Conservation (phyloP, 768 basidiomycete species). For the Boletus patriciae region DNA sequence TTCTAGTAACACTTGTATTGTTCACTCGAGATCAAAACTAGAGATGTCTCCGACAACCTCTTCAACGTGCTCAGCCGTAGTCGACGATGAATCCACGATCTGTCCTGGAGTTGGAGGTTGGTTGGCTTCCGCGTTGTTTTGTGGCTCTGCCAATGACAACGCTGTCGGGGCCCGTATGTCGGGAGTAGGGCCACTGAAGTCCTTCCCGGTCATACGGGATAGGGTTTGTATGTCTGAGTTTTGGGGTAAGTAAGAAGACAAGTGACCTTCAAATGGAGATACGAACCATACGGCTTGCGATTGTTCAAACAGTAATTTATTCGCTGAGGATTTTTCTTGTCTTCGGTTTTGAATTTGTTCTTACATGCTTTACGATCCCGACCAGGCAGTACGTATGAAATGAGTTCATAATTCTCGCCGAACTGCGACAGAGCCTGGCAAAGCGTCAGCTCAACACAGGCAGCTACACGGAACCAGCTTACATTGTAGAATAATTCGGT, state of each 20-base stretch:
- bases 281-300: conserved; percentile 72
- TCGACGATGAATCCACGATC: conserved; percentile 35
- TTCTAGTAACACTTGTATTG: background rate
- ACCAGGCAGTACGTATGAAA: conserved; percentile 80
- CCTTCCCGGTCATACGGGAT: conserved; percentile 79
- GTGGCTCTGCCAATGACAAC: conserved; percentile 34
- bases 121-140: background rate
- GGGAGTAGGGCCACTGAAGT: conserved; percentile 80
- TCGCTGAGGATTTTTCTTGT: conserved; percentile 73
- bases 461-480: conserved; percentile 26
- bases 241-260: background rate
- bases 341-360: conserved; percentile 91
- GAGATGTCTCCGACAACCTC: conserved; percentile 34
- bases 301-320: conserved; percentile 77
- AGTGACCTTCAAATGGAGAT: background rate
- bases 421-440: conserved; percentile 85
- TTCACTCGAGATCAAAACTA: conserved; percentile 22
- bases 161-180: conserved; percentile 52
- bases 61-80: conserved; percentile 32
- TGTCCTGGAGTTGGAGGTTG: background rate
- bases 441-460: conserved; percentile 6
- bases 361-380: conserved; percentile 89
- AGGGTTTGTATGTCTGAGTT: conserved; percentile 66
- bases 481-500: conserved; percentile 88
- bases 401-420: conserved; percentile 91